Conservation (phyloP, 2,329 filamentous ascomycete species). For the Penicillium sp. region DNA sequence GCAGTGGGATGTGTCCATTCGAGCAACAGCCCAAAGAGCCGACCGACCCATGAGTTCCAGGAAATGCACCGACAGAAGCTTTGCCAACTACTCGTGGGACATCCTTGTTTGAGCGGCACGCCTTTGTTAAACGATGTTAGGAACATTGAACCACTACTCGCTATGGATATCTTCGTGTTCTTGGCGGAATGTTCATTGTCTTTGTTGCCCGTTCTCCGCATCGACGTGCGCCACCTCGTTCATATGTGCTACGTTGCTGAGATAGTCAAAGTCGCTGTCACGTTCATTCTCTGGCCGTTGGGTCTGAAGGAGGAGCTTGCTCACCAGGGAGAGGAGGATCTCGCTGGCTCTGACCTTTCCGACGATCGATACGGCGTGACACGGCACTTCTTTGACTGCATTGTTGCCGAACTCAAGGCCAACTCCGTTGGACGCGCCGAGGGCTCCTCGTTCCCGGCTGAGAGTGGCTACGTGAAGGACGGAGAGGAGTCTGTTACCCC, state of each 20-base stretch:
- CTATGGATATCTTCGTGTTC: constrained; percentile 56
- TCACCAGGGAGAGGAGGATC: constrained; percentile 32
- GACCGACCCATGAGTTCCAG: constrained; percentile 65
- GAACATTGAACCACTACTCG: constrained; percentile 44
- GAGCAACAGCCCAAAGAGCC: constrained; percentile 58
- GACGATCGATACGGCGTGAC: constrained; percentile 33
- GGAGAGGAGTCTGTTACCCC: constrained; percentile 39
- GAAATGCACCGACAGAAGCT: constrained; percentile 71
- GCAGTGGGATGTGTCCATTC: constrained; percentile 71
- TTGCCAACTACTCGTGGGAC: constrained; percentile 71
- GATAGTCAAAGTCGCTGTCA: constrained; percentile 75
- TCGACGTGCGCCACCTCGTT: constrained; percentile 77
- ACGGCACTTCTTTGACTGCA: constrained; percentile 42
- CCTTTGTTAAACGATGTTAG: constrained; percentile 38
- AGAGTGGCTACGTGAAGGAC: constrained; percentile 42
- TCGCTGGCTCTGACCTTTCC: constrained; percentile 30
- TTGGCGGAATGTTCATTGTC: constrained; percentile 76
- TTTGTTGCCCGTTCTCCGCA: constrained; percentile 65
- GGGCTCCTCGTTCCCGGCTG: constrained; percentile 39
- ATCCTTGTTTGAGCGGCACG: constrained; percentile 42
- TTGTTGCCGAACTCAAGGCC: constrained; percentile 39
- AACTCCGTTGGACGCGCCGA: constrained; percentile 40
- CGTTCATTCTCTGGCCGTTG: constrained; percentile 50
- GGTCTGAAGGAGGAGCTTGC: constrained; percentile 40
- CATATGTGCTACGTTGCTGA: constrained; percentile 88